These are phyloP conservation scores for Fusarium sp. DNA, from an alignment of 2,329 filamentous ascomycete genomes.

Conservation along the genomic window DNA sequence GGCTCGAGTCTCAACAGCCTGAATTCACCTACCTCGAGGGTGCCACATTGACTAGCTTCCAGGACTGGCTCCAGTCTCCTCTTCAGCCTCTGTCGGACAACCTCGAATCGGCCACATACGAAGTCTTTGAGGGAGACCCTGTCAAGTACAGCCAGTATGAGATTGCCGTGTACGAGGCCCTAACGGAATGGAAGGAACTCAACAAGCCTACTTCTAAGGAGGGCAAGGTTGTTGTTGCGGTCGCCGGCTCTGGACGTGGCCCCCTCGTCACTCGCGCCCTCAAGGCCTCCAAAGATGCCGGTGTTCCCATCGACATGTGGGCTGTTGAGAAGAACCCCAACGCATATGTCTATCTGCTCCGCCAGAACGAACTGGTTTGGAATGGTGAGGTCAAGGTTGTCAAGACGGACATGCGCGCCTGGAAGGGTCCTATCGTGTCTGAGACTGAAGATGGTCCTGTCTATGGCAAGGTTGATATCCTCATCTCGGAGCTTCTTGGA, in stretches of 20 bases:
- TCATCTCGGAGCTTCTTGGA: constrained; percentile 92
- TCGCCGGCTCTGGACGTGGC: constrained; percentile 92
- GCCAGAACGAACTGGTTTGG: constrained; percentile 89
- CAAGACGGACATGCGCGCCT: constrained; percentile 96
- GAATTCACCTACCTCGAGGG: constrained; percentile 65
- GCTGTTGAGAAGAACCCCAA: constrained; percentile 99
- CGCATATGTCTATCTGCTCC: constrained; percentile 90
- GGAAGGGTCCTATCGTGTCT: constrained; percentile 80
- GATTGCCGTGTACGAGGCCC: constrained; percentile 81
- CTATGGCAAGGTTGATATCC: constrained; percentile 83
- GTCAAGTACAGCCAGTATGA: constrained; percentile 99
- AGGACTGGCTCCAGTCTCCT: constrained; percentile 96
- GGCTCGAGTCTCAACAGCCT: constrained; percentile 86
- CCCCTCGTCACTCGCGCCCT: constrained; percentile 91
- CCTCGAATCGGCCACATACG: constrained; percentile 95
- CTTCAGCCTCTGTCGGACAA: constrained; percentile 96
- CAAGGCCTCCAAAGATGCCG: constrained; percentile 80
- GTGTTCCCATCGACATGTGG: constrained; percentile 86
- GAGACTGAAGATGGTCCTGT: constrained; percentile 58
- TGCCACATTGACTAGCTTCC: constrained; percentile 69
- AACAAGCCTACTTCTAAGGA: constrained; percentile 78
- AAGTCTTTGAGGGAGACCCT: constrained; percentile 98
- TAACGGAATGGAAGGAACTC: constrained; percentile 81
- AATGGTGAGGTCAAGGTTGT: constrained; percentile 83
- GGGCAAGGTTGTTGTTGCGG: constrained; percentile 84